Evolutionary conservation across 176 grass and related monocot species (phyloP).

Genomic region (Stipa capillata): DNA sequence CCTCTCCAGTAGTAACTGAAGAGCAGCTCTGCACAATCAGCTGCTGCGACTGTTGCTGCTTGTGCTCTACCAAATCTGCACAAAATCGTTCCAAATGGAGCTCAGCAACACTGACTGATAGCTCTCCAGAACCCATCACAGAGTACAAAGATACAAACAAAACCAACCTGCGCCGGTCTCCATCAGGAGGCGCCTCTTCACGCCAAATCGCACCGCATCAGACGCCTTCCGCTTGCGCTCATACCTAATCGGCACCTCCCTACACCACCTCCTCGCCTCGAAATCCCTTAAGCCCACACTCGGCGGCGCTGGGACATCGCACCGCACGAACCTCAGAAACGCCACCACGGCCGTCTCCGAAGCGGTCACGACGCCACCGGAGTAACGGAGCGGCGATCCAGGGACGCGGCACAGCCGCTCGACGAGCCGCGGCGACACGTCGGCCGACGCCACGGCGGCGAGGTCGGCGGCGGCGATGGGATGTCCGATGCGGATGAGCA

Average conservation of each 20-base stretch:
- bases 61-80: slow-evolving; percentile 35
- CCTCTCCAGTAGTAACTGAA: slow-evolving; percentile 24
- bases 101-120: background rate
- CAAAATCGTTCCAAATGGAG: background rate
- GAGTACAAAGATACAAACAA: slow-evolving; percentile 3
- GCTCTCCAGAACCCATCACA: background rate
- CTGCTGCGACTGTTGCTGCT: background rate
- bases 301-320: background rate
- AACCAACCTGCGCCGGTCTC: slow-evolving; percentile 33
- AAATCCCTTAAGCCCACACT: background rate
- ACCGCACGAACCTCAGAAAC: slow-evolving; percentile 32
- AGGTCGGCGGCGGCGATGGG: slow-evolving; percentile 36
- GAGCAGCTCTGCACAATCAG: background rate
- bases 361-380: slow-evolving; percentile 23
- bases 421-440: slow-evolving; percentile 8
- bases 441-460: background rate
- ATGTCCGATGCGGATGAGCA: slow-evolving; percentile 63
- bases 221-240: slow-evolving; percentile 58
- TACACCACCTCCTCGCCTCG: background rate
- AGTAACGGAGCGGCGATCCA: slow-evolving; percentile 45
- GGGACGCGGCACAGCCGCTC: slow-evolving; percentile 40
- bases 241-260: slow-evolving; percentile 15
- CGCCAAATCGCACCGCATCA: background rate
- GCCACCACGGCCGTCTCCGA: slow-evolving; percentile 29
- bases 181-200: slow-evolving; percentile 44